Conservation (phyloP, 2,329 filamentous ascomycete genomes). For the Colletotrichum cuscutae region DNA sequence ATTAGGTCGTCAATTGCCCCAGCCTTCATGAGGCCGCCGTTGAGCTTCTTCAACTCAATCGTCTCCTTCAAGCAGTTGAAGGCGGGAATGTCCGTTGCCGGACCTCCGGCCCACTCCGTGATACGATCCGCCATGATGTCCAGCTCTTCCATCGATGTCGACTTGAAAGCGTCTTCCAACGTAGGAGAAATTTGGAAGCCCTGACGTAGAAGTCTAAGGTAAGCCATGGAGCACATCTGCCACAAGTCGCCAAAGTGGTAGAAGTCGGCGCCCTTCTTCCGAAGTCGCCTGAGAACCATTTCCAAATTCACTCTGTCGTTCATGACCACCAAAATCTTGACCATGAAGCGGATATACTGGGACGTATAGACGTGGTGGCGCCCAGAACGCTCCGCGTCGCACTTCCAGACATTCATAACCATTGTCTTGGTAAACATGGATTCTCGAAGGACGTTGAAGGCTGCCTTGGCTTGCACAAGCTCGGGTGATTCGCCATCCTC, state of each 20-base stretch:
- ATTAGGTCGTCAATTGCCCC: constrained; percentile 92
- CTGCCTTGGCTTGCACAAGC: constrained; percentile 77
- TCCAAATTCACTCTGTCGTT: constrained; percentile 82
- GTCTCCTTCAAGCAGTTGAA: constrained; percentile 67
- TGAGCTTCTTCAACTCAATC: constrained; percentile 75
- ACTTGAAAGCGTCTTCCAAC: constrained; percentile 66
- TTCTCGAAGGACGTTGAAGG: constrained; percentile 79
- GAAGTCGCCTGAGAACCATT: constrained; percentile 79
- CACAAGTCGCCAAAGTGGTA: constrained; percentile 71
- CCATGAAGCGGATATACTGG: constrained; percentile 86
- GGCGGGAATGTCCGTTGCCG: constrained; percentile 51
- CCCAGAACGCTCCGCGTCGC: constrained; percentile 84
- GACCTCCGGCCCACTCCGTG: constrained; percentile 61
- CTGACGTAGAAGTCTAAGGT: constrained; percentile 63
- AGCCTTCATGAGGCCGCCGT: constrained; percentile 87
- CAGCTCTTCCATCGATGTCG: constrained; percentile 64
- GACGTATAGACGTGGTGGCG: constrained; percentile 93
- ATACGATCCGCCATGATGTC: constrained; percentile 66
- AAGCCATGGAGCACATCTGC: constrained; percentile 65
- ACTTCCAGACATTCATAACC: constrained; percentile 95
- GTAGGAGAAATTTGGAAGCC: constrained; percentile 57
- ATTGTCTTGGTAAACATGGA: constrained; percentile 92
- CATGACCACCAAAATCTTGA: constrained; percentile 77
- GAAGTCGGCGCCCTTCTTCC: constrained; percentile 83
- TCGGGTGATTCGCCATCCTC: constrained; percentile 53